A percentile compares a stretch with the other conserved stretches of the same genome.
These are phyloP conservation scores for Ceriops decandra DNA, from an alignment of 345 rosid species.

Conservation along the genomic window DNA sequence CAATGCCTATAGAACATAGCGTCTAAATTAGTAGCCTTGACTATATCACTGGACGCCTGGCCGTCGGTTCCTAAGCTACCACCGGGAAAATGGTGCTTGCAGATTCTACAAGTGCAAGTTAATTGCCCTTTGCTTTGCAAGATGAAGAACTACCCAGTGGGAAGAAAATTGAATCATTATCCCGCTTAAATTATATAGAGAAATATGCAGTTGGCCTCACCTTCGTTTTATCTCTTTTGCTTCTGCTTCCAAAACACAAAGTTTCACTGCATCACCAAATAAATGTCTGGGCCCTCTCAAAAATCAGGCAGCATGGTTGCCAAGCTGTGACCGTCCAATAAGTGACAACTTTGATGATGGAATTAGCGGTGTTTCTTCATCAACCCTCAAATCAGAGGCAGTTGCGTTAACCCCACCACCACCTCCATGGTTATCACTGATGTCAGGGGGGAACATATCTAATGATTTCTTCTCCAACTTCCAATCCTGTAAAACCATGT, in stretches of 20 bases:
- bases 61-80: slow-evolving; percentile 12
- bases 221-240: neutral
- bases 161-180: slow-evolving; percentile 7
- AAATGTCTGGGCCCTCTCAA: neutral
- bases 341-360: slow-evolving; percentile 69
- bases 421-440: slow-evolving; percentile 36
- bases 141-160: neutral
- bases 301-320: slow-evolving; percentile 44
- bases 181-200: neutral
- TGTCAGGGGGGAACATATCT: slow-evolving; percentile 55
- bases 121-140: slow-evolving; percentile 2
- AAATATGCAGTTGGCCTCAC: neutral
- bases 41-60: neutral
- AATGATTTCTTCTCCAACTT: slow-evolving; percentile 94
- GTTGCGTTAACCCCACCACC: slow-evolving; percentile 26
- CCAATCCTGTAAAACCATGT: slow-evolving; percentile 55
- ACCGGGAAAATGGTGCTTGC: neutral
- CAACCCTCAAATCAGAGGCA: slow-evolving; percentile 42
- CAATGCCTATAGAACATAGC: neutral
- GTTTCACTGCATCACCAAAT: slow-evolving; percentile 11
- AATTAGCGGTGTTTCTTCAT: slow-evolving; percentile 82
- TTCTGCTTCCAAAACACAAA: neutral
- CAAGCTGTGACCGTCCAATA: slow-evolving; percentile 73
- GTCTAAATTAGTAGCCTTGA: neutral
- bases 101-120: slow-evolving; percentile 8